A percentile compares a stretch with the other conserved stretches of the same genome.
These are phyloP conservation scores for Alternaria alternata DNA, from an alignment of 2,329 filamentous ascomycete species.

Conservation along the genomic window DNA sequence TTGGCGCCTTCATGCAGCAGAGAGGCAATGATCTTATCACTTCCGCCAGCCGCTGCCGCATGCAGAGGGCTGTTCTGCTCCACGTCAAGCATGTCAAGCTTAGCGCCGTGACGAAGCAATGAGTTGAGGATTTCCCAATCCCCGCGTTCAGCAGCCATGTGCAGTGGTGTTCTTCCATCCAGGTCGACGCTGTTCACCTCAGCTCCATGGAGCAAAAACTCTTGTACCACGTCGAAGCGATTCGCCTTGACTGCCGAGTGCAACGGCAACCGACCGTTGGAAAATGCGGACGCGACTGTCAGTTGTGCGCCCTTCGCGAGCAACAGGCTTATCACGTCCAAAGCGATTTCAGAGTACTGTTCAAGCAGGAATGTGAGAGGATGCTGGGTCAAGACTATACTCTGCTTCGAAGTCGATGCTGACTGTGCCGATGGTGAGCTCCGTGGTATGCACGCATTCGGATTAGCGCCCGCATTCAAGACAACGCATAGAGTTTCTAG, in stretches of 20 bases:
- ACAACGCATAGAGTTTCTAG: slow-evolving; percentile 29
- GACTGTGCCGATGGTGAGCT: slow-evolving; percentile 20
- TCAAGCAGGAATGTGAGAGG: slow-evolving; percentile 38
- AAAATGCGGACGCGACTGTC: slow-evolving; percentile 30
- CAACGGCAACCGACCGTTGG: slow-evolving; percentile 35
- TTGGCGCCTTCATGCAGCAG: slow-evolving; percentile 34
- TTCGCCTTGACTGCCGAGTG: slow-evolving; percentile 38
- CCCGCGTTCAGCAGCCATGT: slow-evolving; percentile 30
- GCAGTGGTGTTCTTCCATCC: slow-evolving; percentile 31
- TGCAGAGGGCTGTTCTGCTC: slow-evolving; percentile 36
- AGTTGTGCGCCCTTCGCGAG: slow-evolving; percentile 31
- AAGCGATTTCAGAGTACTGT: slow-evolving; percentile 29
- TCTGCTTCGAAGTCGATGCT: slow-evolving; percentile 9
- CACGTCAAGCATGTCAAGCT: slow-evolving; percentile 22
- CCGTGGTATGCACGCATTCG: slow-evolving; percentile 28
- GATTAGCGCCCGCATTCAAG: slow-evolving; percentile 26
- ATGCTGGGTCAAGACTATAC: slow-evolving; percentile 22
- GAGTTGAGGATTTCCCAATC: slow-evolving; percentile 31
- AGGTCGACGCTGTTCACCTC: slow-evolving; percentile 29
- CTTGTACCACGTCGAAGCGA: slow-evolving; percentile 35
- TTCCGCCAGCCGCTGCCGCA: slow-evolving; percentile 26
- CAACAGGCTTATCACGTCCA: slow-evolving; percentile 32
- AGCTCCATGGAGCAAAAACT: slow-evolving; percentile 28
- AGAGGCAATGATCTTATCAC: slow-evolving; percentile 17
- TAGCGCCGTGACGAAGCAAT: slow-evolving; percentile 30